A percentile compares a stretch with the other conserved stretches of the same genome.
Evolutionary conservation across 192 early-diverging fungal genomes (phyloP).

Genomic region (Coemansia nantahalensis): DNA sequence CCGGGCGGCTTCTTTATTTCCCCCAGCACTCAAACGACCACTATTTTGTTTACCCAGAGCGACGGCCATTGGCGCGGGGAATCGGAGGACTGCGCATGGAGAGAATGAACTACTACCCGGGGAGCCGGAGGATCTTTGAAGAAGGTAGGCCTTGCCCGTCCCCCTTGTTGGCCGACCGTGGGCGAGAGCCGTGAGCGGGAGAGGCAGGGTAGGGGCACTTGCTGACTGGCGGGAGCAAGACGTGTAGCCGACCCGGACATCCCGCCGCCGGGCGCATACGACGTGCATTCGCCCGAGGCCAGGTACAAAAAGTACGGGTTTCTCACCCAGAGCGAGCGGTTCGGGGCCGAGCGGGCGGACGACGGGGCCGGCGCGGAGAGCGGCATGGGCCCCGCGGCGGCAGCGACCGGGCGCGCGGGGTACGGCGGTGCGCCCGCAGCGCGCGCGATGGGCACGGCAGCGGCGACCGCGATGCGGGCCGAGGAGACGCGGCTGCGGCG

Average conservation of each 20-base stretch:
- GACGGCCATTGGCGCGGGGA: too few species aligned
- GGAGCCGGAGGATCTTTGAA: constrained; percentile 39
- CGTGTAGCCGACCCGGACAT: constrained; percentile 42
- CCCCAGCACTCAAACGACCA: too few species aligned
- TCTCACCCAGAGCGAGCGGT: constrained; percentile 29
- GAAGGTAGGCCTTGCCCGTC: constrained; percentile 40
- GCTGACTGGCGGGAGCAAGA: background rate
- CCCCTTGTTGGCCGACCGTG: too few species aligned
- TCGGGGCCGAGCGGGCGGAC: constrained; percentile 10
- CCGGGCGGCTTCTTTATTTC: too few species aligned
- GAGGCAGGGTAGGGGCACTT: too few species aligned
- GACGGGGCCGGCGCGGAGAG: background rate
- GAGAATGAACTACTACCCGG: constrained; percentile 37
- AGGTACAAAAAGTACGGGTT: constrained; percentile 47
- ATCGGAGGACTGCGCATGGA: too few species aligned
- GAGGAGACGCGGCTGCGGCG: constrained; percentile 33
- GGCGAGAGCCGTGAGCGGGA: too few species aligned
- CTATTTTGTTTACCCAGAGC: too few species aligned
- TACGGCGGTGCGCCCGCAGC: too few species aligned
- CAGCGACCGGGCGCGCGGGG: constrained; percentile 3
- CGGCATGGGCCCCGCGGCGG: background rate
- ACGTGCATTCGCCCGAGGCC: constrained; percentile 33
- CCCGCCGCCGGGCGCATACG: constrained; percentile 39
- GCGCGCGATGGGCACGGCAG: constrained; percentile 4
- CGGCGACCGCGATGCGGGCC: constrained; percentile 20